Base-by-base conservation (phyloP, 192 early-diverging fungal genomes). In the Mortierella claussenii region DNA sequence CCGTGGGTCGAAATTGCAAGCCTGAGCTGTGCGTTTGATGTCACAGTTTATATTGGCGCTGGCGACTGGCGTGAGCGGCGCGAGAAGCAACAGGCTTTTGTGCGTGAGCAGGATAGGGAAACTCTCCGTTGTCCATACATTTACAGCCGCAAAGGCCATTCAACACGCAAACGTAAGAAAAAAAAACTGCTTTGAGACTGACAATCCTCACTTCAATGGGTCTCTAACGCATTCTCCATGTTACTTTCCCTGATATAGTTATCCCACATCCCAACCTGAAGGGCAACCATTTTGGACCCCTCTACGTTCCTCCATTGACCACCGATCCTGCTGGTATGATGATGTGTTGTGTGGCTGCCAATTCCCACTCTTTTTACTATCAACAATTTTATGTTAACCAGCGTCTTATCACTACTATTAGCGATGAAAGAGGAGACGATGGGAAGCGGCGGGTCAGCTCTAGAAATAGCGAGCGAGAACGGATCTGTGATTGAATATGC, bases 1-100 rank as follows among this genome's bases (percentile, higher is more conserved):
- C 73, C 84, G 15, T 93, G 89, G 88, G 85, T 89, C 1, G 91
- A 93, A 79, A 89, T 91, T 10, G 88, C 89, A 4, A 86, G 80
- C 18, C 59, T 84, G 17, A 80, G 84, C 26, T 80, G 80, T n/a
- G 86, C 83, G 0, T 68, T 90, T 36, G 83, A 88, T 36, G 36
- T 91, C 2, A 84, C 88, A 15, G 53, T 90, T 1, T 90, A 85
- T 37, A 65, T 66, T 9, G 83, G 83, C 20, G 82, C 82, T 3
- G 81, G 85, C 2, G 71, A 84, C 42, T 87, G 88, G 85, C 71
- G 73, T 44, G 68, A 80, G 18, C 27, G 51, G 36, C 68, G 86
- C 27, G 60, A 67, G n/a, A 78, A 73, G 10, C 91, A 92, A 59
- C 83, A 89, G 45, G 69, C 71, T 7, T 91, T 86, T 80, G 79